phyloP scores from a whole-genome alignment of 2,329 filamentous ascomycete species.

The Monosporascus sp. region DNA sequence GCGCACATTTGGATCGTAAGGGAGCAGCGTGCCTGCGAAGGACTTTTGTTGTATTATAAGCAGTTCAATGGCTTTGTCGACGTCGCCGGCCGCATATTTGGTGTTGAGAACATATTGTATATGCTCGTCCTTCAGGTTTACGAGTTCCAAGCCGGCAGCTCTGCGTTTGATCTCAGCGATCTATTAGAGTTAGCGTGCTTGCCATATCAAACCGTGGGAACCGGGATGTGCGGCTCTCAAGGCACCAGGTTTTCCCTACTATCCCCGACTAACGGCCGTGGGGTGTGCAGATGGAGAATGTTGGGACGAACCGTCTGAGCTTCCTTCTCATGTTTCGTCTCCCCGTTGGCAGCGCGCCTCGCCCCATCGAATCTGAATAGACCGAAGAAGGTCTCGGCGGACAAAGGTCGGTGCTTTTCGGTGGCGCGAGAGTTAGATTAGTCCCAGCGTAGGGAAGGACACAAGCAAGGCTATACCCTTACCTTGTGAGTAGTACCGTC shows the following conservation, averaged over 20 bases:
- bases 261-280: too few relatives aligned
- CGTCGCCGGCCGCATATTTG: slow-evolving; percentile 62
- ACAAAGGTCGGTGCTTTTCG: slow-evolving; percentile 44
- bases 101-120: slow-evolving; percentile 52
- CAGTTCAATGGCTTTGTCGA: slow-evolving; percentile 70
- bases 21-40: slow-evolving; percentile 69
- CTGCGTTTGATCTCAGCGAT: slow-evolving; percentile 28
- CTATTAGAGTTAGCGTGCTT: slow-evolving; percentile 17
- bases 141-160: slow-evolving; percentile 37
- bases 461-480: slow-evolving; percentile 11
- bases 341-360: slow-evolving; percentile 48
- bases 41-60: slow-evolving; percentile 76
- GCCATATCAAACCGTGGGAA: slow-evolving; percentile 1
- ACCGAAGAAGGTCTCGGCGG: slow-evolving; percentile 54
- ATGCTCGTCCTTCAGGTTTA: slow-evolving; percentile 50
- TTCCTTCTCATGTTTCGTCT: slow-evolving; percentile 42
- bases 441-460: slow-evolving; percentile 4
- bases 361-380: slow-evolving; percentile 59
- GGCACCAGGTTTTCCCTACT: too few relatives aligned
- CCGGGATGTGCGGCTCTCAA: not conserved
- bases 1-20: slow-evolving; percentile 64
- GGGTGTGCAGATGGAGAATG: not conserved
- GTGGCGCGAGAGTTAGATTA: slow-evolving; percentile 1
- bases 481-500: slow-evolving; percentile 50
- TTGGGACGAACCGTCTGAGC: slow-evolving; percentile 30